phyloP scores from a whole-genome alignment of 192 early-diverging fungal species.

The Phycomyces blakesleeanus region DNA sequence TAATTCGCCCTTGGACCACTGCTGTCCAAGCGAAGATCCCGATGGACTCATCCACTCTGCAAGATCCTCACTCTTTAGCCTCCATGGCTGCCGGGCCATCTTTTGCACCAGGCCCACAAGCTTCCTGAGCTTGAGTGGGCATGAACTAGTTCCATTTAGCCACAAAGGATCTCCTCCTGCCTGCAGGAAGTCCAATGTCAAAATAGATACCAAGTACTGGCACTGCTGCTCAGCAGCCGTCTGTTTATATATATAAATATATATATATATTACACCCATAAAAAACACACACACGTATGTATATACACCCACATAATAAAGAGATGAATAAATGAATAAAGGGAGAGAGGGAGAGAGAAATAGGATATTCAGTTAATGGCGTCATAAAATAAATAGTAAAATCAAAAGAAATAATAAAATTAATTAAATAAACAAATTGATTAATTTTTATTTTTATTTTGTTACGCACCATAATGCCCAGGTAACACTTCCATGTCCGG shows the following conservation, averaged over 20 bases:
- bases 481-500: conserved; percentile 45
- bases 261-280: no score
- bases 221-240: conserved; percentile 51
- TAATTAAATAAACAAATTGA: no score
- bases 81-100: conserved; percentile 56
- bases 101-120: conserved; percentile 39
- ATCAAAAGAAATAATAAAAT: no score
- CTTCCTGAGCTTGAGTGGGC: conserved; percentile 47
- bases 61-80: conserved; percentile 37
- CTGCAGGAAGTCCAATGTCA: conserved; percentile 47
- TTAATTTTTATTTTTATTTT: conserved; percentile 16
- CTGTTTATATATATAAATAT: no score
- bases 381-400: no score
- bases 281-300: no score
- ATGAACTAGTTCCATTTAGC: conserved; percentile 44
- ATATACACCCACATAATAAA: no score
- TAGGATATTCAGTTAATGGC: no score
- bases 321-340: no score
- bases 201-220: conserved; percentile 49
- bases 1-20: conserved; percentile 52
- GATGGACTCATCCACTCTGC: conserved; percentile 35
- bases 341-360: no score
- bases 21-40: conserved; percentile 22
- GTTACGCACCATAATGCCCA: conserved; percentile 47
- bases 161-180: conserved; percentile 50